Conservation (phyloP, 1,284 basidiomycete genomes). For the Abortiporus biennis region DNA sequence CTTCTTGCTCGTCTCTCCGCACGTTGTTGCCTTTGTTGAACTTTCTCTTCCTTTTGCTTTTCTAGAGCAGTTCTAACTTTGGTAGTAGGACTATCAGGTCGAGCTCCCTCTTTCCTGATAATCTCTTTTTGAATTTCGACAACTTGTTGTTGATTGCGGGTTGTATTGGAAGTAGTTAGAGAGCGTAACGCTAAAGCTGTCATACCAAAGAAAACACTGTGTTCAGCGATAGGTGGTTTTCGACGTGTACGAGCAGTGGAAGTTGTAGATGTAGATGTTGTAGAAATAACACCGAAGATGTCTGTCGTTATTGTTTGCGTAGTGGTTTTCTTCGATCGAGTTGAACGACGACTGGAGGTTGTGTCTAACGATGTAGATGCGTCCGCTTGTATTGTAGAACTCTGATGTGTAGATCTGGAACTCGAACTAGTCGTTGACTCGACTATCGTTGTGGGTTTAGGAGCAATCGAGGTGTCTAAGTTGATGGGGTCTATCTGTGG, state of each 20-base stretch:
- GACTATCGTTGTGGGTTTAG: too few species aligned
- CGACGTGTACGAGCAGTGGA: conserved; percentile 32
- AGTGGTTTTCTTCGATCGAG: conserved; percentile 45
- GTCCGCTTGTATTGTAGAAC: too few species aligned
- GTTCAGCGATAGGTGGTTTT: conserved; percentile 34
- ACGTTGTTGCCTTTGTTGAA: conserved; percentile 52
- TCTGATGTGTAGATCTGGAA: too few species aligned
- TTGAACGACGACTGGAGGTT: conserved; percentile 51
- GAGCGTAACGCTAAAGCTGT: conserved; percentile 59
- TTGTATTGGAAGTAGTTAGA: conserved; percentile 65
- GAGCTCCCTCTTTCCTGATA: conserved; percentile 58
- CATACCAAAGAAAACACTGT: conserved; percentile 52
- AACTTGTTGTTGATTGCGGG: conserved; percentile 60
- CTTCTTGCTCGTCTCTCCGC: conserved; percentile 57
- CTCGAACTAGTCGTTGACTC: too few species aligned
- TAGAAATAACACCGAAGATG: conserved; percentile 28
- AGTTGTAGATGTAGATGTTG: too few species aligned
- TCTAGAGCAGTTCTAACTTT: conserved; percentile 71
- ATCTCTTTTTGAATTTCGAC: conserved; percentile 59
- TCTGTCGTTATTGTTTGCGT: conserved; percentile 31
- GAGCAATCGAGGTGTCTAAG: too few species aligned
- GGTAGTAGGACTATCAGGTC: conserved; percentile 75
- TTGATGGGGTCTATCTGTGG: too few species aligned
- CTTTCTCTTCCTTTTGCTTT: conserved; percentile 65
- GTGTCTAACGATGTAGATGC: too few species aligned